Conservation (phyloP, 192 early-diverging fungal genomes). For the Coemansia sp. region DNA sequence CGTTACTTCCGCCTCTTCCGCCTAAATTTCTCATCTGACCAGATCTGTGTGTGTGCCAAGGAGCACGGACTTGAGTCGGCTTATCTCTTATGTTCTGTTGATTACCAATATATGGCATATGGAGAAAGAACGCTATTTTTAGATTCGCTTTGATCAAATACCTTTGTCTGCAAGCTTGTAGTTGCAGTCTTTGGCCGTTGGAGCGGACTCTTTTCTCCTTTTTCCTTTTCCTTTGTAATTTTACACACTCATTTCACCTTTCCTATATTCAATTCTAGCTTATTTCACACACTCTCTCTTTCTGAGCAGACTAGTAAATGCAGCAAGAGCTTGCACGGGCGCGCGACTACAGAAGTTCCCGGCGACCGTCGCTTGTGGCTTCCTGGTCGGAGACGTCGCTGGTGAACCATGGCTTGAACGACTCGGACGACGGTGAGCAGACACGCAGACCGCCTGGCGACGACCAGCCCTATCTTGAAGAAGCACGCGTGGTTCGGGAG, state of each 20-base stretch:
- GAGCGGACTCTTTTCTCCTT: background rate
- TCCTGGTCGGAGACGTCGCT: slow-evolving; percentile 34
- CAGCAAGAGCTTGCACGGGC: slow-evolving; percentile 24
- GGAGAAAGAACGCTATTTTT: background rate
- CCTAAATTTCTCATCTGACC: background rate
- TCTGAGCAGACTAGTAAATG: background rate
- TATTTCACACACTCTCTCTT: background rate
- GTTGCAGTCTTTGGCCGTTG: background rate
- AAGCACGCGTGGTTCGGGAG: background rate
- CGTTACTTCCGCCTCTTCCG: background rate
- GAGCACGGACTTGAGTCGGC: background rate
- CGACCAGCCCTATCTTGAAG: background rate
- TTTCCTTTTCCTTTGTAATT: slow-evolving; percentile 1
- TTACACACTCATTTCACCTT: background rate
- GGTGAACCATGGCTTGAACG: background rate
- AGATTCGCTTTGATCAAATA: background rate
- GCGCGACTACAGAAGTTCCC: slow-evolving; percentile 22
- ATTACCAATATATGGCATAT: background rate
- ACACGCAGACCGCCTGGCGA: background rate
- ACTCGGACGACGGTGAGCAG: slow-evolving; percentile 12
- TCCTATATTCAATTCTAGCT: background rate
- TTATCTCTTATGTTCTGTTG: background rate
- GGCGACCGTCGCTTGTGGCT: slow-evolving; percentile 30
- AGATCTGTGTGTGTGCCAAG: background rate
- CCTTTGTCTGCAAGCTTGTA: background rate